Base-by-base conservation (phyloP, 2,329 filamentous ascomycete species). In the Colletotrichum somersetense region DNA sequence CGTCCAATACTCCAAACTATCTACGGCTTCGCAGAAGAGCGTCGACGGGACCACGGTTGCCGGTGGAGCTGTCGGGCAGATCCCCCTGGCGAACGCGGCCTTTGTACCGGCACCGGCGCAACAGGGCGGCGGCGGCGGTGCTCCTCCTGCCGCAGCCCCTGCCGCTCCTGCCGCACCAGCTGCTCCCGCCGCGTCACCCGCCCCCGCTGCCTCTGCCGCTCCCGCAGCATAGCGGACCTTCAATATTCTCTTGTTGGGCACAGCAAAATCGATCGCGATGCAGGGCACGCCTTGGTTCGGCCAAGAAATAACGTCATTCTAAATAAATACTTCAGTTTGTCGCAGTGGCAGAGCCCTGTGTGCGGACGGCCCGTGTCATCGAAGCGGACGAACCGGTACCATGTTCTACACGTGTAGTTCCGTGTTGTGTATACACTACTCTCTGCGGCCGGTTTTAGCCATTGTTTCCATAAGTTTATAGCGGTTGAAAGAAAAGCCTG, bases 51-150 rank as follows among this genome's bases (percentile, higher is more conserved):
- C 63, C 2, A 59, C 75, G 0, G 78, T 80, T 6, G 58, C 67
- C 0, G 79, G 78, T 1, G 79, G 79, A 16, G 77, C 76, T 0
- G 78, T 79, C 1, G 78, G 74, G 14, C 73, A 75, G 53, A 79
- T 80, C 26, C 76, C 78, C 2, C 73, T 80, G 1, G 78, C 75
- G 3, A 74, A 74, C 6, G 79, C 79, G 2, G 78, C 77, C 1
- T 80, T 80, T 53, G 73, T 76, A 10, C 76, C 77, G 5, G 76
- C 77, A 5, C 72, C 77, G 3, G 66, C 73, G 0, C 1, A 78
- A 48, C 52, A 70, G 16, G 74, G 42, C 11, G 66, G 57, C 16
- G 14, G 10, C 38, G 11, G 38, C 11, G 10, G 33, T 3, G 26
- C 48, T 7, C 62, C 62, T 11, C 46, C 61, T 40, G 48, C 61